Evolutionary conservation across 2,329 filamentous ascomycete species (phyloP), one percentile per base, ranked within the genome.

Genomic region (Zarea fungicola): DNA sequence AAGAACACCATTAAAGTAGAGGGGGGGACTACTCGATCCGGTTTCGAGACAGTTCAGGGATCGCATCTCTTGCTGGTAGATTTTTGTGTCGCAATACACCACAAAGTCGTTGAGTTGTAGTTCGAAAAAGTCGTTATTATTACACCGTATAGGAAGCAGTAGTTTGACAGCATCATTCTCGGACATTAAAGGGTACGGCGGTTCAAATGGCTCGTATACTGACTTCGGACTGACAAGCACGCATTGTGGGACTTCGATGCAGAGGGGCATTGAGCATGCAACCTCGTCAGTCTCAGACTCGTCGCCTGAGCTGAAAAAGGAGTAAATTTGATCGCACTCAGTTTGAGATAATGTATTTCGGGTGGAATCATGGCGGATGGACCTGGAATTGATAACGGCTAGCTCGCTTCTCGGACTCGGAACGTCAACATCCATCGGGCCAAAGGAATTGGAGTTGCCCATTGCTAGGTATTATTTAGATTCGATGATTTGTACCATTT

Each of bases 1-100:
- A 0, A 90, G 60, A 0, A 77, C 59, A 0, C 85, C 85, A 54
- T 87, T 80, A 31, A 88, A 80, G 39, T 69, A 78, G 46, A 81
- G 73, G 7, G 7, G n/a, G 57, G 14, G 59, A 61, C 32, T 63
- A 0, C 60, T 67, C 0, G 10, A 13, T 19, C 56, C 61, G 1
- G 67, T 70, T 3, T 71, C 64, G 0, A 85, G 66, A 8, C 76
- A 64, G 19, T 85, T 73, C 0, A 86, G 63, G 0, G 78, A 66
- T 5, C 73, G 66, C 59, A 87, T 71, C 52, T 85, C 80, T 42
- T 65, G 59, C 0, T 65, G 63, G 46, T 73, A 69, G 0, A 52
- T 23, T 0, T 36, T 21, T 0, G 56, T 54, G 39, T 73, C 58
- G 21, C 72, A 62, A 56, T 85, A 87, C 2, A 85, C 65, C 3